phyloP scores from a whole-genome alignment of 768 basidiomycete genomes.

The Phaeolepiota aurea region DNA sequence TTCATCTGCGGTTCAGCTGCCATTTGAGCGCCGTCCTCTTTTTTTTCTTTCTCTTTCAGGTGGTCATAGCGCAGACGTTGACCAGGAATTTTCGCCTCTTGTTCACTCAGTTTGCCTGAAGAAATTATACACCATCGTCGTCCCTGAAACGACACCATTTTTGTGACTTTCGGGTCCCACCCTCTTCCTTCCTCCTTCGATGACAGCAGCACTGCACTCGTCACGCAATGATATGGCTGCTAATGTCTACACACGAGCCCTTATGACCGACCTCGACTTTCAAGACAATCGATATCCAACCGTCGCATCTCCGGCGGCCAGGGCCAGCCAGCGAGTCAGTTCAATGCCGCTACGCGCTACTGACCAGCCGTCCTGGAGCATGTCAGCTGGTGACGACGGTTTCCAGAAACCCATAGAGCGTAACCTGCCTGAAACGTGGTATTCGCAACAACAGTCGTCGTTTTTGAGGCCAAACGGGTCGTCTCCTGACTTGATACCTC shows the following conservation, averaged over 20 bases:
- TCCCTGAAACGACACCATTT: too few species aligned
- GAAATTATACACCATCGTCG: too few species aligned
- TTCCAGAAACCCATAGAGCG: slow-evolving; percentile 9
- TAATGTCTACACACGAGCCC: slow-evolving; percentile 40
- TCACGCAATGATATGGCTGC: slow-evolving; percentile 27
- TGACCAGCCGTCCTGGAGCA: slow-evolving; percentile 19
- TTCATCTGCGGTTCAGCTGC: slow-evolving; percentile 3
- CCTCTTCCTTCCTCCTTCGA: slow-evolving; percentile 14
- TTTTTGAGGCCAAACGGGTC: slow-evolving; percentile 4
- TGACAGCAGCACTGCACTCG: slow-evolving; percentile 44
- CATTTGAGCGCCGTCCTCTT: slow-evolving; percentile 2
- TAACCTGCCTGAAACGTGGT: slow-evolving; percentile 2
- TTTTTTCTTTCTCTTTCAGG: neutral
- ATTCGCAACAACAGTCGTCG: slow-evolving; percentile 1
- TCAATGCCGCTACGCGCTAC: slow-evolving; percentile 19
- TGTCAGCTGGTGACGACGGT: slow-evolving; percentile 9
- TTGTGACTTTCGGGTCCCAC: too few species aligned
- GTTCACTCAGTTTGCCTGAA: too few species aligned
- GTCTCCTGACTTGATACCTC: slow-evolving; percentile 11
- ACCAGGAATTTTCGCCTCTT: too few species aligned
- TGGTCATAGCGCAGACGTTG: neutral
- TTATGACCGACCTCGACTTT: slow-evolving; percentile 56
- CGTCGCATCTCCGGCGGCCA: slow-evolving; percentile 21
- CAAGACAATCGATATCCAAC: slow-evolving; percentile 53
- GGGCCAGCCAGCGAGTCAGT: slow-evolving; percentile 14